Evolutionary conservation across 2,329 filamentous ascomycete genomes (phyloP), one percentile per base, ranked within the genome.

Genomic region (Chrysoporthe puriensis): DNA sequence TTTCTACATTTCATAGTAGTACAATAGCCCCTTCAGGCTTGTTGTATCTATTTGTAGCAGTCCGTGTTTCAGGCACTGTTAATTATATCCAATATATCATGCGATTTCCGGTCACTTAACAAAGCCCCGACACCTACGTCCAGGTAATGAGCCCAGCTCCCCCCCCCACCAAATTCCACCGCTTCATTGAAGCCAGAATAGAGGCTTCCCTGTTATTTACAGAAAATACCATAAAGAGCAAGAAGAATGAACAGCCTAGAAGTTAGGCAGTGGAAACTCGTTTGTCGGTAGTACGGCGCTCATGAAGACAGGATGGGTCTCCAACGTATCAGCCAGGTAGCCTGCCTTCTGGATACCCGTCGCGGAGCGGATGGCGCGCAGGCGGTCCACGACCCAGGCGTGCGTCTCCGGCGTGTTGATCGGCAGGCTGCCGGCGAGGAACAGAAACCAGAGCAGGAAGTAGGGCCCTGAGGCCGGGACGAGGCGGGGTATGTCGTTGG

Each of bases 331-430:
- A 3, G 64, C 64, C 8, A 66, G n/a, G 44, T 62, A 66, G 6
- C 43, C 64, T 2, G 64, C 59, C 58, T 66, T 66, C n/a, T 66
- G 64, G 9, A 66, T 66, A 4, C 64, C 64, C 7, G 64, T 66
- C 21, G 54, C 54, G 18, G 64, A 7, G n/a, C 58, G 64, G 18
- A 62, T 62, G 18, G 40, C 59, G 36, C 42, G 59, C 59, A 62
- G 40, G 21, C 59, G 59, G 21, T 44, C n/a, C 9, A 66, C 58
- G 11, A 44, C 64, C 64, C 64, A 66, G 14, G 21, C 48, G 11
- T 46, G 43, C 16, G 59, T 63, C 58, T 62, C 64, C 3, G 58
- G 7, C n/a, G 64, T 43, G 50, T 62, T 57, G 16, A 48, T 62
- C 16, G 64, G 64, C 2, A 66, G 64, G 6, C 64, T 26, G 2